Conservation (phyloP, 768 basidiomycete species). For the Cyclocybe cylindracea region DNA sequence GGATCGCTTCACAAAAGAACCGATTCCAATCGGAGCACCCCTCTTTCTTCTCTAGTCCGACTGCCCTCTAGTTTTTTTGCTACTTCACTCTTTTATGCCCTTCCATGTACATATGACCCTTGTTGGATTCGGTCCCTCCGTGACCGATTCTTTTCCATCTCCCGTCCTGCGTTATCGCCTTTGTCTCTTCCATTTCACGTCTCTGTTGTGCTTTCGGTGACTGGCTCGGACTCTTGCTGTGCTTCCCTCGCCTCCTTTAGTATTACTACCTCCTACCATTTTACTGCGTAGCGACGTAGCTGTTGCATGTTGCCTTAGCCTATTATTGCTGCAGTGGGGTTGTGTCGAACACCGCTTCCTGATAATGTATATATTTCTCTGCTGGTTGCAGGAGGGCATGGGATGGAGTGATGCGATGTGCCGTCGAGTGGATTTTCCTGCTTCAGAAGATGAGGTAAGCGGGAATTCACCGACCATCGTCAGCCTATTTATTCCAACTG, state of each 20-base stretch:
- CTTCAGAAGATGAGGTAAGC: too few relatives aligned
- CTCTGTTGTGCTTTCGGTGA: too few relatives aligned
- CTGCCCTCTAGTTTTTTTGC: constrained; percentile 17
- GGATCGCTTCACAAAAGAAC: constrained; percentile 25
- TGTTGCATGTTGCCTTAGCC: not conserved
- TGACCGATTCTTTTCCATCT: not conserved
- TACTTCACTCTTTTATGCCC: constrained; percentile 5
- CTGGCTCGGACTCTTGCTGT: too few relatives aligned
- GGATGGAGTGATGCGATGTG: too few relatives aligned
- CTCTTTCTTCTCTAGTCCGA: constrained; percentile 13
- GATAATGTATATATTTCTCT: constrained; percentile 15
- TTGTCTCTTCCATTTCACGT: not conserved
- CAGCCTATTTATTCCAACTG: too few relatives aligned
- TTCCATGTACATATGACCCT: constrained; percentile 1
- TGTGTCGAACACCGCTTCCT: constrained; percentile 22
- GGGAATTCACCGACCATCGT: too few relatives aligned
- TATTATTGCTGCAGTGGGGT: constrained; percentile 2
- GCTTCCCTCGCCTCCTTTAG: not conserved
- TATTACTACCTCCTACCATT: not conserved
- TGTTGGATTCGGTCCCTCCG: not conserved
- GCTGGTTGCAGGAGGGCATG: too few relatives aligned
- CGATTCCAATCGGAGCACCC: constrained; percentile 19
- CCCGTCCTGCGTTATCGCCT: not conserved
- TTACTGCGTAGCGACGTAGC: constrained; percentile 5
- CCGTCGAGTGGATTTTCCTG: too few relatives aligned